Evolutionary conservation across 371 early-diverging fungal species (phyloP).

Genomic region (Choanephora cucurbitarum): DNA sequence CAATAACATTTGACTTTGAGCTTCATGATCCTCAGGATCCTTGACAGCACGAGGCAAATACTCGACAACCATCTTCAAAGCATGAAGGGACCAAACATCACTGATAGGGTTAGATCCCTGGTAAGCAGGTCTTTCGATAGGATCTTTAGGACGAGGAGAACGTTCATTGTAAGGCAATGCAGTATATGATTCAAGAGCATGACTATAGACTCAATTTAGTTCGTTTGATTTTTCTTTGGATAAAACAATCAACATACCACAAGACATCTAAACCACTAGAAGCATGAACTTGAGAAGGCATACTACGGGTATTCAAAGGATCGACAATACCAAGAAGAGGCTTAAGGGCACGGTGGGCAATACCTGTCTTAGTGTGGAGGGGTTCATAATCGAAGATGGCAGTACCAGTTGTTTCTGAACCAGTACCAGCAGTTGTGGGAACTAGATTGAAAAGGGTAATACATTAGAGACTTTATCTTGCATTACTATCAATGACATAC

Average conservation of each 20-base stretch:
- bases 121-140: constrained; percentile 86
- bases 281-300: constrained; percentile 85
- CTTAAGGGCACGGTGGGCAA: constrained; percentile 84
- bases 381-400: constrained; percentile 90
- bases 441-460: constrained; percentile 34
- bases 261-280: constrained; percentile 89
- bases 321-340: constrained; percentile 89
- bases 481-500: constrained; percentile 33
- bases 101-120: constrained; percentile 92
- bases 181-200: constrained; percentile 90
- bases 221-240: no score
- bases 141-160: constrained; percentile 80
- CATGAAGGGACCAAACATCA: constrained; percentile 87
- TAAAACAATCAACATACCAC: constrained; percentile 47
- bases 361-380: constrained; percentile 87
- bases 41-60: constrained; percentile 76
- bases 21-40: constrained; percentile 72
- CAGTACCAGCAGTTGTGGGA: constrained; percentile 87
- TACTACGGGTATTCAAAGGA: constrained; percentile 83
- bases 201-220: constrained; percentile 36
- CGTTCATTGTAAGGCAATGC: constrained; percentile 86
- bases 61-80: constrained; percentile 81
- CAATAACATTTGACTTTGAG: constrained; percentile 86
- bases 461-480: no score
- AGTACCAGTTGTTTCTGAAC: constrained; percentile 90